phyloP scores from a whole-genome alignment of 768 basidiomycete genomes.

The Amanita rubescens region DNA sequence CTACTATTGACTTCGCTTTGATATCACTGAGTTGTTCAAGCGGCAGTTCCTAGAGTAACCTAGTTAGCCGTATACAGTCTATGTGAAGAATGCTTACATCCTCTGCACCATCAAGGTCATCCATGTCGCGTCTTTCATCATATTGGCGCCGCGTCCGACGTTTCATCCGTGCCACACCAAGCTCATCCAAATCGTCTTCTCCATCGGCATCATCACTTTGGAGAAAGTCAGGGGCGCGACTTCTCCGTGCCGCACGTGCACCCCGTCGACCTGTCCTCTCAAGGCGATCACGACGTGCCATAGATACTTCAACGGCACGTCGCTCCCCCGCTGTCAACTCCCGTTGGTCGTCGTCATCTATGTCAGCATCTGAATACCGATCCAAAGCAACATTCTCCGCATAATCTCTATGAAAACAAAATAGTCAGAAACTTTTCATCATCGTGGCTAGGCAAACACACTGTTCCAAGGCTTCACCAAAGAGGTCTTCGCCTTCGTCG shows the following conservation, averaged over 20 bases:
- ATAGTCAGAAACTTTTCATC: slow-evolving; percentile 8
- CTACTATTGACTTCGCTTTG: slow-evolving; percentile 93
- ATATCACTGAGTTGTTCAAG: slow-evolving; percentile 95
- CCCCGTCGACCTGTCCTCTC: slow-evolving; percentile 63
- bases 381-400: slow-evolving; percentile 77
- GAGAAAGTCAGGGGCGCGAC: slow-evolving; percentile 81
- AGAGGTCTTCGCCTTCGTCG: slow-evolving; percentile 91
- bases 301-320: slow-evolving; percentile 76
- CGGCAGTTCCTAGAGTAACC: slow-evolving; percentile 70
- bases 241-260: slow-evolving; percentile 67
- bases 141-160: slow-evolving; percentile 84
- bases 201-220: slow-evolving; percentile 77
- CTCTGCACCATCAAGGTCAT: slow-evolving; percentile 86
- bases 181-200: slow-evolving; percentile 63
- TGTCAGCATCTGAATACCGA: slow-evolving; percentile 76
- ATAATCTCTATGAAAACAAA: slow-evolving; percentile 59
- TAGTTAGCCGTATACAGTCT: background rate
- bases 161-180: slow-evolving; percentile 65
- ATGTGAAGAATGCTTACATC: slow-evolving; percentile 48
- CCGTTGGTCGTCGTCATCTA: slow-evolving; percentile 74
- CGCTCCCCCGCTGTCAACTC: slow-evolving; percentile 64
- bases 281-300: slow-evolving; percentile 81
- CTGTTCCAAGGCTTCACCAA: slow-evolving; percentile 73
- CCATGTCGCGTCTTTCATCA: slow-evolving; percentile 84
- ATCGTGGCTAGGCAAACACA: slow-evolving; percentile 25